Evolutionary conservation across 148 eudicot species (phyloP).

Genomic region (Mesembryanthemum crystallinum): DNA sequence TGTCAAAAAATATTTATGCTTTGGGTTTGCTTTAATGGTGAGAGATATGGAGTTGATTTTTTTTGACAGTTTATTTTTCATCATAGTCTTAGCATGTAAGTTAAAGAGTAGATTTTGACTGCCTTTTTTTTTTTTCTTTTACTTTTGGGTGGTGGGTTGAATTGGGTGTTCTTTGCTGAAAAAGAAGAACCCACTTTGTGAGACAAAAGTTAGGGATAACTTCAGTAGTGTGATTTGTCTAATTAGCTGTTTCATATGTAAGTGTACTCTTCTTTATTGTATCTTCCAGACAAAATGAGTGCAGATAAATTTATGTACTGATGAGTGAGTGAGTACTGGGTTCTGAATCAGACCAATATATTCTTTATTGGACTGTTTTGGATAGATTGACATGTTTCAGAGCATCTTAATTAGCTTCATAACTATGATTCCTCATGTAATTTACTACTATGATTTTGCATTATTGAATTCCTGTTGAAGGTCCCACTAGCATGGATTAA

Average conservation of each 20-base stretch:
- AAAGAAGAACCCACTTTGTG: conserved; percentile 14
- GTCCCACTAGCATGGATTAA: not conserved
- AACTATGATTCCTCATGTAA: no score
- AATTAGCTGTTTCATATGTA: conserved; percentile 13
- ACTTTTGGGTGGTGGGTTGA: not conserved
- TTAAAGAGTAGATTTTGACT: conserved; percentile 22
- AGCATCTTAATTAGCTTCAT: no score
- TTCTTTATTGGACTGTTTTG: conserved; percentile 3
- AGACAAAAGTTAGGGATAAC: conserved; percentile 8
- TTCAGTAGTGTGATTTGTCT: not conserved
- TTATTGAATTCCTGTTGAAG: not conserved
- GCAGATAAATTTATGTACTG: conserved; percentile 14
- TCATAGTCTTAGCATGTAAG: conserved; percentile 10
- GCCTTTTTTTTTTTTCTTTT: not conserved
- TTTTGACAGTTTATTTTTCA: conserved; percentile 7
- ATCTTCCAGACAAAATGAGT: conserved; percentile 19
- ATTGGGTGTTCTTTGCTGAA: conserved; percentile 4
- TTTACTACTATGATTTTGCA: no score
- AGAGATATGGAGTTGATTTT: conserved; percentile 10
- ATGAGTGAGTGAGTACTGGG: conserved; percentile 19
- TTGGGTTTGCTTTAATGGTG: conserved; percentile 25
- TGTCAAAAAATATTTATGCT: not conserved
- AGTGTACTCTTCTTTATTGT: conserved; percentile 2
- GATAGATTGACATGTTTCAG: not conserved
- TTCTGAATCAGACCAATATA: conserved; percentile 5